Conservation (phyloP, 1,139 yeast species). For the Tardiomyces blankii region DNA sequence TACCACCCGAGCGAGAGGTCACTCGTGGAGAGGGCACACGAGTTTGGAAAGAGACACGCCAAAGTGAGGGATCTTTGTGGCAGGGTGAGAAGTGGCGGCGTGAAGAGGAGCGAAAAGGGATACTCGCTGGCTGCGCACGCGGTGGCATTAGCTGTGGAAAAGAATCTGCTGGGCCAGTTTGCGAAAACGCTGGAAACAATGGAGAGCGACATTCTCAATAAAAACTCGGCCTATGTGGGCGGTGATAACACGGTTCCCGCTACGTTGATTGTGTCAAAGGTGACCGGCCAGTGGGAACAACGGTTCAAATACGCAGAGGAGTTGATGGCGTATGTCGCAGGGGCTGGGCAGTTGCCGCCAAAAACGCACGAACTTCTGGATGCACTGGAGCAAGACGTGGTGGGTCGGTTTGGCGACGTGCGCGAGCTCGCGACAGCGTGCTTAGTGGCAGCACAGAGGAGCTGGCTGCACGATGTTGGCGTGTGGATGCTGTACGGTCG, state of each 20-base stretch:
- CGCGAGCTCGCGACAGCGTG: constrained; percentile 10
- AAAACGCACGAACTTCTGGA: background rate
- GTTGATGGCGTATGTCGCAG: constrained; percentile 8
- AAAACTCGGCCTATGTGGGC: constrained; percentile 16
- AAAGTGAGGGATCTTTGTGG: background rate
- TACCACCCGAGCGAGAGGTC: background rate
- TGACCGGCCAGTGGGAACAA: constrained; percentile 13
- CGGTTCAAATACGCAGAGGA: constrained; percentile 11
- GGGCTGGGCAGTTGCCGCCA: background rate
- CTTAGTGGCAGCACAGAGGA: constrained; percentile 13
- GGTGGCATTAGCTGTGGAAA: constrained; percentile 9
- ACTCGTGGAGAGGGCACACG: background rate
- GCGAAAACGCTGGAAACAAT: constrained; percentile 9
- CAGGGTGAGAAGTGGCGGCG: background rate
- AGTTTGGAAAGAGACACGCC: background rate
- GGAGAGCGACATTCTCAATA: constrained; percentile 11
- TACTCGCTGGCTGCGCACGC: constrained; percentile 14
- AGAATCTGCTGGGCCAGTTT: constrained; percentile 9
- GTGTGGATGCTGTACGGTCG: constrained; percentile 21
- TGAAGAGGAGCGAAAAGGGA: background rate
- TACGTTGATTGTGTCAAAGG: constrained; percentile 11
- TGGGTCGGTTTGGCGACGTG: constrained; percentile 14
- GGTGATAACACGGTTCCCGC: constrained; percentile 15
- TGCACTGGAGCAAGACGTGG: background rate
- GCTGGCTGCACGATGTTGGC: constrained; percentile 16